Evolutionary conservation across 768 basidiomycete species (phyloP).

Genomic region (Hygrophorus pudorinus): DNA sequence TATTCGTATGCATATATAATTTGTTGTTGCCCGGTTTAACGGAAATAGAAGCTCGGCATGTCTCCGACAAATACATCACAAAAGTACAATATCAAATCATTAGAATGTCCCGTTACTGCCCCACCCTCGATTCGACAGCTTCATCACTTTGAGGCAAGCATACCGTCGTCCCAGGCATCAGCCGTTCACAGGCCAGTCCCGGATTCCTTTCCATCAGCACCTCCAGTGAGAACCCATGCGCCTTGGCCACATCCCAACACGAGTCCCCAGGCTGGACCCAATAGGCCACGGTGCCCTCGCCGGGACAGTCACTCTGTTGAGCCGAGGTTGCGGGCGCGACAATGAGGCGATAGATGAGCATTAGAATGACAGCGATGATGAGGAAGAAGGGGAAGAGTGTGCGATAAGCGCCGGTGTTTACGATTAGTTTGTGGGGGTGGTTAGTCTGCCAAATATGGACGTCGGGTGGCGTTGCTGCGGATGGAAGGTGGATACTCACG

Average conservation of each 20-base stretch:
- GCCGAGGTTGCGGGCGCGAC: constrained; percentile 31
- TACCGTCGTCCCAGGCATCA: constrained; percentile 52
- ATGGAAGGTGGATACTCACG: constrained; percentile 24
- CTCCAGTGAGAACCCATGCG: constrained; percentile 40
- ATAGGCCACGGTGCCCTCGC: constrained; percentile 34
- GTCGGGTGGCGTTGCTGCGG: background rate
- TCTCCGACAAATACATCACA: too few species aligned
- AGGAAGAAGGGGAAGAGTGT: constrained; percentile 67
- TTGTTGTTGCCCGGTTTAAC: too few species aligned
- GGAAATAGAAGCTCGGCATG: too few species aligned
- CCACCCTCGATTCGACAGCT: too few species aligned
- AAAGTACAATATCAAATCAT: too few species aligned
- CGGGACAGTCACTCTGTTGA: constrained; percentile 25
- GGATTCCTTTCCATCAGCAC: constrained; percentile 42
- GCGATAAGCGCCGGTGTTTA: constrained; percentile 40
- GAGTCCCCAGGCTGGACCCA: constrained; percentile 48
- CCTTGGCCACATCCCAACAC: constrained; percentile 53
- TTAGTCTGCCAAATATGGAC: constrained; percentile 12
- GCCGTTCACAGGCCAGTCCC: constrained; percentile 40
- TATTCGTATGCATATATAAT: too few species aligned
- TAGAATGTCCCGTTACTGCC: too few species aligned
- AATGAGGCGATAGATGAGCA: constrained; percentile 55
- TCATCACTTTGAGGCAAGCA: constrained; percentile 35
- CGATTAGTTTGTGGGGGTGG: constrained; percentile 21
- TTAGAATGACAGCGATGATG: constrained; percentile 49